Percentiles rank a stretch among this genome's conserved stretches.
Evolutionary conservation across 2,329 filamentous ascomycete genomes (phyloP).

Genomic region (Colletotrichum sp.): DNA sequence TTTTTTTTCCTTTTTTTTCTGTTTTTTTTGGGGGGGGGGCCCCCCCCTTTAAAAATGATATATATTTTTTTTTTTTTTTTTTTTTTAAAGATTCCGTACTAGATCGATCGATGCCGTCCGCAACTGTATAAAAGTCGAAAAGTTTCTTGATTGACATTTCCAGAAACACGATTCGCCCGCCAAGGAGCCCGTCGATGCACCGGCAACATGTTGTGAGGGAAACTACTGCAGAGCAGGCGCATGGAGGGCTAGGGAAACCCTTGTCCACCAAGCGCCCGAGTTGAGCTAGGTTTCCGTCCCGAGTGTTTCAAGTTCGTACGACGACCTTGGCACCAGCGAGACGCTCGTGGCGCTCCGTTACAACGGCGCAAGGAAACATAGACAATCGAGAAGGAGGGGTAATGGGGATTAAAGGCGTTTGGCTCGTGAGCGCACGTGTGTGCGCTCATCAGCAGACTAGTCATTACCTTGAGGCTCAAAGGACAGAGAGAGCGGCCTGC

Average conservation of each 20-base stretch:
- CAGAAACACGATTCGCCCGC: not conserved
- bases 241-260: not conserved
- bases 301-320: conserved; percentile 19
- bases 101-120: not conserved
- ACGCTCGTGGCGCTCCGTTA: conserved; percentile 7
- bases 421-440: not conserved
- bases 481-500: not conserved
- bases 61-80: not conserved
- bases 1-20: too few relatives aligned
- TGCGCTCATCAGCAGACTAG: not conserved
- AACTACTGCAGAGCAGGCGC: not conserved
- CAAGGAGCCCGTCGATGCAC: not conserved
- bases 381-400: not conserved
- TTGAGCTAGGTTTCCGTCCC: conserved; percentile 4
- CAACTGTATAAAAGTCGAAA: not conserved
- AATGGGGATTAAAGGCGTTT: not conserved
- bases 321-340: conserved; percentile 6
- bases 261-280: conserved; percentile 11
- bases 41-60: not conserved
- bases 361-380: not conserved
- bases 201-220: not conserved
- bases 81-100: not conserved
- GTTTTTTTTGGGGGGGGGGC: too few relatives aligned
- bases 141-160: not conserved
- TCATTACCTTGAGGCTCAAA: not conserved